Conservation (phyloP, 495 filamentous ascomycete species). For the Penicillium ucsense region DNA sequence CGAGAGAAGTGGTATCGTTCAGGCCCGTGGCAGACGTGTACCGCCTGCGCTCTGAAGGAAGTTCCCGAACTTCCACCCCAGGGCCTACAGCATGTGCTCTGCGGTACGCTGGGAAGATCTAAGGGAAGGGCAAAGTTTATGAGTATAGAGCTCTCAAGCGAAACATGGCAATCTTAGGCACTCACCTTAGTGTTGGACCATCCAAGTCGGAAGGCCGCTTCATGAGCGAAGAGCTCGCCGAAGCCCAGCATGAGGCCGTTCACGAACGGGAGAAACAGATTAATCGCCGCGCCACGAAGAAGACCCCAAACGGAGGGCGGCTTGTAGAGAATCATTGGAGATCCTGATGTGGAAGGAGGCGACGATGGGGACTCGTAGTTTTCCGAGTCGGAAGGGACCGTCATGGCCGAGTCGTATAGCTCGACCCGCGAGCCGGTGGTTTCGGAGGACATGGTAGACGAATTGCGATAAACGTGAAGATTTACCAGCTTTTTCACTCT, state of each 20-base stretch:
- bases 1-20: constrained; percentile 34
- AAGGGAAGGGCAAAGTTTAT: neutral
- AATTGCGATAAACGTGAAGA: neutral
- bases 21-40: constrained; percentile 26
- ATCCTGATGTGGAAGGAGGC: constrained; percentile 55
- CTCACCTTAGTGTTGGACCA: constrained; percentile 86
- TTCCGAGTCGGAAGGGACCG: constrained; percentile 83
- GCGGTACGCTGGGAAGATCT: constrained; percentile 60
- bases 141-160: constrained; percentile 1
- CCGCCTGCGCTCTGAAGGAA: constrained; percentile 40
- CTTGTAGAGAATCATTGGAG: constrained; percentile 78
- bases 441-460: constrained; percentile 35
- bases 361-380: constrained; percentile 62
- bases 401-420: constrained; percentile 71
- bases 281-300: constrained; percentile 84
- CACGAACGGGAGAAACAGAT: constrained; percentile 86
- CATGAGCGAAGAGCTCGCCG: constrained; percentile 91
- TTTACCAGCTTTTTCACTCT: neutral
- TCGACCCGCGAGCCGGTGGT: constrained; percentile 39
- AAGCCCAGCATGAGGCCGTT: constrained; percentile 98
- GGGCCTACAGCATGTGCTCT: constrained; percentile 51
- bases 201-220: constrained; percentile 82
- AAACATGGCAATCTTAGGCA: constrained; percentile 5
- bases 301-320: constrained; percentile 80
- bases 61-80: constrained; percentile 51